Evolutionary conservation across 1,284 basidiomycete genomes (phyloP).

Genomic region (Heliocybe sulcata): DNA sequence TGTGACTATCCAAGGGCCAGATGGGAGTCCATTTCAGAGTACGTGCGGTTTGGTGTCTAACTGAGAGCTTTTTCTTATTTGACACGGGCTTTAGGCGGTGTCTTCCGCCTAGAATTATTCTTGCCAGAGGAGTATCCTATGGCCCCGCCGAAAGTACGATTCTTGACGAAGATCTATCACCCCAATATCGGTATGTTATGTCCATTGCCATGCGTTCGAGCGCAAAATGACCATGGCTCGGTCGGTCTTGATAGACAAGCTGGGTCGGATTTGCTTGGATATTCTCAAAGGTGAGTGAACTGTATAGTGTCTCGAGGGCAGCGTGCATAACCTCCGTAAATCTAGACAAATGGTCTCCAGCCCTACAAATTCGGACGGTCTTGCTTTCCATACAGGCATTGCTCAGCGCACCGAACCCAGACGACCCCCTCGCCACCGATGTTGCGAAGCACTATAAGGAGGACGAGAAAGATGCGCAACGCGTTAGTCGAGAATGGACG

Average conservation of each 20-base stretch:
- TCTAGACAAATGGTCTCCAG: slow-evolving; percentile 97
- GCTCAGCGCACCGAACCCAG: slow-evolving; percentile 93
- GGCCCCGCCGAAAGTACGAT: slow-evolving; percentile 98
- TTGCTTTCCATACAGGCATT: slow-evolving; percentile 95
- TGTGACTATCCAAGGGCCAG: slow-evolving; percentile 92
- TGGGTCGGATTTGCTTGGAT: slow-evolving; percentile 96
- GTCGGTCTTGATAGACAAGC: slow-evolving; percentile 65
- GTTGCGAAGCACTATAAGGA: slow-evolving; percentile 99
- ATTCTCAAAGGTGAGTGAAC: slow-evolving; percentile 79
- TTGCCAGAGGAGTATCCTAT: slow-evolving; percentile 99
- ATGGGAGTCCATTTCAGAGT: slow-evolving; percentile 93
- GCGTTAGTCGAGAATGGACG: slow-evolving; percentile 91
- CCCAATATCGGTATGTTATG: slow-evolving; percentile 88
- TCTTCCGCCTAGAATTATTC: slow-evolving; percentile 95
- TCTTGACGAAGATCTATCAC: slow-evolving; percentile 99
- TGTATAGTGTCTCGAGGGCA: neutral
- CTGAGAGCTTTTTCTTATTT: neutral
- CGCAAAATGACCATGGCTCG: neutral
- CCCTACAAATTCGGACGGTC: slow-evolving; percentile 96
- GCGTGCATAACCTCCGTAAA: neutral
- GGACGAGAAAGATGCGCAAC: slow-evolving; percentile 87
- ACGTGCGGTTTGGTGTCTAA: slow-evolving; percentile 24
- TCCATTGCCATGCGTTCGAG: slow-evolving; percentile 1
- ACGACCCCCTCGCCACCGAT: slow-evolving; percentile 98
- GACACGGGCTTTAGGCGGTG: slow-evolving; percentile 56